Conservation (phyloP, 768 basidiomycete genomes). For the Russula brevipes region DNA sequence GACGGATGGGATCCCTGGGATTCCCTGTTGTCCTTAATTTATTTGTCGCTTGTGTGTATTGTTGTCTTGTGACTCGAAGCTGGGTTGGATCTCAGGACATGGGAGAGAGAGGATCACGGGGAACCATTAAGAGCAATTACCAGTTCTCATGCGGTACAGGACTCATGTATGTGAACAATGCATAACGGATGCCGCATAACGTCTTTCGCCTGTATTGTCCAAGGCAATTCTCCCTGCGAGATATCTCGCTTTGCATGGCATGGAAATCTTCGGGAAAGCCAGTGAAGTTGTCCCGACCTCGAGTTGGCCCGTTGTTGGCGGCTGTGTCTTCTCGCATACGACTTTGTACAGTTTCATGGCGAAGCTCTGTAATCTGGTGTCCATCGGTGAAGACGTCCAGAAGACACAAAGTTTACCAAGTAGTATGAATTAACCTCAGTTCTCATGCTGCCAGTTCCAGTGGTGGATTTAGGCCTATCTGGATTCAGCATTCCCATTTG, state of each 20-base stretch:
- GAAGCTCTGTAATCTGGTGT: too few species aligned
- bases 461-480: neutral
- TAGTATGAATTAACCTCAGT: neutral
- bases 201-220: neutral
- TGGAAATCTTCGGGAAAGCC: neutral
- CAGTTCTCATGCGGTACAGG: neutral
- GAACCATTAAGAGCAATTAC: neutral
- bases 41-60: neutral
- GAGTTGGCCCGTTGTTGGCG: neutral
- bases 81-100: neutral
- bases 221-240: too few species aligned
- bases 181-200: neutral
- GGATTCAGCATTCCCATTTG: neutral
- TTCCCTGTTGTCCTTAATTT: neutral
- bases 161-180: neutral
- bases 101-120: neutral
- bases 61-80: neutral
- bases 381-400: too few species aligned
- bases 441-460: neutral
- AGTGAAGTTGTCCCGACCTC: neutral
- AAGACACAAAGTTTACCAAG: too few species aligned
- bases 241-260: neutral
- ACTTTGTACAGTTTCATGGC: too few species aligned
- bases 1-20: neutral
- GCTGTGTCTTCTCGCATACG: neutral